Evolutionary conservation across 257 asterid species (phyloP), one percentile per base, ranked within the genome.

Genomic region (Primulina huaijiensis): DNA sequence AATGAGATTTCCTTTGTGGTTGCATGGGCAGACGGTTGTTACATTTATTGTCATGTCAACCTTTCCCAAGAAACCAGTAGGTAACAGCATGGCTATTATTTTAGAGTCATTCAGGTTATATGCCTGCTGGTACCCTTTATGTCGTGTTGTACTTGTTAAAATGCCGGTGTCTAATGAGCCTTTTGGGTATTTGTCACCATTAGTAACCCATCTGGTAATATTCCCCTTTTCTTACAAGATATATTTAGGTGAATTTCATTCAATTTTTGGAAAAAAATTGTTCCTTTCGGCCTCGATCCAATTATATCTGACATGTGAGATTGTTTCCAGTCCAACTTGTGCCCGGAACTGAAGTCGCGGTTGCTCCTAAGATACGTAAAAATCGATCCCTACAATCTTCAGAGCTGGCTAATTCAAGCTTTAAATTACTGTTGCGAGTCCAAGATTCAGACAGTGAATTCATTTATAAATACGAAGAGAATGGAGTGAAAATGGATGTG

Each of bases 271-370:
- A 30, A 40, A 67, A 8, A 7, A 37, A 0, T 8, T 3, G 12
- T 37, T 7, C 2, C 43, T 37, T 40, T 40, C 52, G 17, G 17
- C 52, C 52, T 40, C 52, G n/a, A 40, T 43, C n/a, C 6, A 12
- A 3, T 12, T 43, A 43, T 72, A 33, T 81, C 72, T 84, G 70
- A 84, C 82, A 67, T 66, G 69, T 68, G 70, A 71, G 33, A 37
- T 77, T 81, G 75, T 76, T 79, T 67, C 43, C 89, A 93, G 99
- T 89, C 56, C 97, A 86, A 85, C 99, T 93, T 75, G 96, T 93
- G 64, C 99, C 96, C 27, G 97, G 92, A 75, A 80, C 90, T 68
- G 96, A 93, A 81, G 96, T 93, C 81, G 95, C 97, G 64, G 96
- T 93, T 76, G 96, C 96, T 65, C 96, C 95, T 68, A 93, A 93